Conservation (phyloP, 768 basidiomycete genomes). For the Pleurotus tuoliensis region DNA sequence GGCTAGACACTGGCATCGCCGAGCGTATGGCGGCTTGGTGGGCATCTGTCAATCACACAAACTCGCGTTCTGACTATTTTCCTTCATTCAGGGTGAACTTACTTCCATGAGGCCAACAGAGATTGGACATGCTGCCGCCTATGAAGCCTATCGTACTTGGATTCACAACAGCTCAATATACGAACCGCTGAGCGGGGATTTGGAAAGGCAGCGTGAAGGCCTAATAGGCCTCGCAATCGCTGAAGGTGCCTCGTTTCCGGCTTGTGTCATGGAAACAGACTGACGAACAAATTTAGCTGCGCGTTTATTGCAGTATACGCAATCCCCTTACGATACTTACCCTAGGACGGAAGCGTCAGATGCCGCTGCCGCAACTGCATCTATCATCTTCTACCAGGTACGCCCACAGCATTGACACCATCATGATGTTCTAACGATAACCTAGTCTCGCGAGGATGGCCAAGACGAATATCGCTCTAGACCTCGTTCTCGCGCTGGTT, state of each 20-base stretch:
- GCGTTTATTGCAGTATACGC: slow-evolving; percentile 49
- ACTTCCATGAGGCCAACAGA: slow-evolving; percentile 50
- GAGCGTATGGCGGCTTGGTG: slow-evolving; percentile 62
- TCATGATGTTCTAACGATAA: background rate
- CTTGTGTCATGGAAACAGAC: background rate
- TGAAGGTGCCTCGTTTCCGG: background rate
- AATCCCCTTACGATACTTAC: slow-evolving; percentile 39
- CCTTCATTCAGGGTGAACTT: slow-evolving; percentile 41
- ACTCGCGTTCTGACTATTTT: background rate
- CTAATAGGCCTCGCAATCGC: slow-evolving; percentile 3
- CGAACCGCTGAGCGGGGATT: slow-evolving; percentile 1
- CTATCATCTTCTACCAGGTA: slow-evolving; percentile 54
- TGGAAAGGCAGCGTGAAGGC: slow-evolving; percentile 1
- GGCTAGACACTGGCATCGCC: slow-evolving; percentile 62
- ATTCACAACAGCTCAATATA: slow-evolving; percentile 36
- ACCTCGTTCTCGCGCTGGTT: slow-evolving; percentile 17
- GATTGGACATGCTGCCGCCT: slow-evolving; percentile 74
- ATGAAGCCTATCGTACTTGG: slow-evolving; percentile 71
- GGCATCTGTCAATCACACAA: slow-evolving; percentile 13
- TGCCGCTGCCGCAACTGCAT: slow-evolving; percentile 65
- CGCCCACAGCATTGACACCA: slow-evolving; percentile 9
- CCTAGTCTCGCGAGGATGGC: slow-evolving; percentile 28
- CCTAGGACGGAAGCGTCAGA: slow-evolving; percentile 52
- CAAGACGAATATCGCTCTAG: slow-evolving; percentile 35
- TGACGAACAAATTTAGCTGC: slow-evolving; percentile 36